Base-by-base conservation (phyloP, 2,329 filamentous ascomycete genomes). In the Tolypocladium cylindrosporum region DNA sequence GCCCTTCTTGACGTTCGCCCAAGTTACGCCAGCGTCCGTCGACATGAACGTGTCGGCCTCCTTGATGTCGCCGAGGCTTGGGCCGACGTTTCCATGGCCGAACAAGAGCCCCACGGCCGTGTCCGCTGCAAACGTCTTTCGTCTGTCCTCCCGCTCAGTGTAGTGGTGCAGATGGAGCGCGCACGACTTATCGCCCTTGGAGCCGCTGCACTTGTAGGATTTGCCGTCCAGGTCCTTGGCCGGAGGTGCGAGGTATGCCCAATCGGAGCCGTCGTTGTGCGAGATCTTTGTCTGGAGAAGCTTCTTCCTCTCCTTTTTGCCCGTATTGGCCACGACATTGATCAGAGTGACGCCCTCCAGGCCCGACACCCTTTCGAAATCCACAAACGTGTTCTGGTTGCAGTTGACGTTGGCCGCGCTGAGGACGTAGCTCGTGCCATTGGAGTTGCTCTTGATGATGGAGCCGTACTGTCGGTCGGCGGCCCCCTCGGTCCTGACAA, bases 371-470 rank as follows among this genome's bases (percentile, higher is more conserved):
- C 96, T 97, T 71, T 99, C 94, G 72, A 96, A 99, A 69, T 99
- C 94, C 51, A 96, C 93, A 67, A 87, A 97, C 50, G 87, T 91
- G 2, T 71, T 65, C 14, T 80, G 76, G 68, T 97, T 86, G 64
- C 90, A 84, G 72, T 97, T 97, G 68, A 97, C 91, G 24, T 84
- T 84, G 54, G 83, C 78, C 31, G 94, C 79, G 71, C 90, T 95
- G 62, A 96, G 77, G 14, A 96, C 90, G 67, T 97, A 99, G 1
- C 89, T 94, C 0, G 94, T 99, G 57, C 94, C 94, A 69, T 99
- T 97, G 66, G 91, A 97, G 76, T 99, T 99, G 69, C 91, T 97
- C 82, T 97, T 99, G 73, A 99, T 85, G 65, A 99, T 90, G 31
- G 88, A 88, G 42, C 94, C 94, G 65, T 89, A 91, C 60, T 88